A percentile compares a stretch with the other conserved stretches of the same genome.
phyloP scores from a whole-genome alignment of 345 rosid species.

The Pugionium cornutum region DNA sequence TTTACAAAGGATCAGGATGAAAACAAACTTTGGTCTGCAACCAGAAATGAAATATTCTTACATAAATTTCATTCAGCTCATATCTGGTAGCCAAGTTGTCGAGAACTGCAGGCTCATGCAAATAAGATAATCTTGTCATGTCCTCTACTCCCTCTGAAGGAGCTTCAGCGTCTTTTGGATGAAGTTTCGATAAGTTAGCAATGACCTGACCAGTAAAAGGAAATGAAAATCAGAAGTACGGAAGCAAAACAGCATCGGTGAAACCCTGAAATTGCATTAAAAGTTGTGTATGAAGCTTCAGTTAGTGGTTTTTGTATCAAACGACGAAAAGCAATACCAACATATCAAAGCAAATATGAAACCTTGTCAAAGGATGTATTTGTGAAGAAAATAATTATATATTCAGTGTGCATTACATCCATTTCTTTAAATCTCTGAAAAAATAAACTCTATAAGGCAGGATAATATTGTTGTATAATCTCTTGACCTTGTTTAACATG shows the following conservation, averaged over 20 bases:
- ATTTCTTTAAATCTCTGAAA: neutral
- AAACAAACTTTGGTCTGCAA: conserved; percentile 24
- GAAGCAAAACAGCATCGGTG: conserved; percentile 24
- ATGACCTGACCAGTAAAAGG: conserved; percentile 48
- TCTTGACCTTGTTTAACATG: conserved; percentile 10
- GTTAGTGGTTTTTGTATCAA: neutral
- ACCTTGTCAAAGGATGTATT: neutral
- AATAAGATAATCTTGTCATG: conserved; percentile 80
- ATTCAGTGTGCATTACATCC: neutral
- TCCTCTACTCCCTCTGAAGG: conserved; percentile 79
- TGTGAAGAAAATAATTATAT: neutral
- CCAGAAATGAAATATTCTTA: conserved; percentile 43
- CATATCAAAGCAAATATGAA: neutral
- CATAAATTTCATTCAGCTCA: conserved; percentile 66
- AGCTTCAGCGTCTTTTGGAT: conserved; percentile 66
- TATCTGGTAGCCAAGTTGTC: conserved; percentile 69
- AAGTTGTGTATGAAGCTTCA: conserved; percentile 2
- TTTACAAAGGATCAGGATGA: conserved; percentile 31
- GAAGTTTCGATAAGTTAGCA: conserved; percentile 51
- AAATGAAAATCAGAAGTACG: conserved; percentile 13
- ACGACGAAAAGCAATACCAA: conserved; percentile 5
- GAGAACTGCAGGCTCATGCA: conserved; percentile 87
- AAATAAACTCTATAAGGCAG: neutral
- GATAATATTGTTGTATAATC: neutral
- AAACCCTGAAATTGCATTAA: conserved; percentile 1